These are phyloP conservation scores for Wickerhamomyces xylosicus DNA, from an alignment of 805 yeast genomes.

Conservation along the genomic window DNA sequence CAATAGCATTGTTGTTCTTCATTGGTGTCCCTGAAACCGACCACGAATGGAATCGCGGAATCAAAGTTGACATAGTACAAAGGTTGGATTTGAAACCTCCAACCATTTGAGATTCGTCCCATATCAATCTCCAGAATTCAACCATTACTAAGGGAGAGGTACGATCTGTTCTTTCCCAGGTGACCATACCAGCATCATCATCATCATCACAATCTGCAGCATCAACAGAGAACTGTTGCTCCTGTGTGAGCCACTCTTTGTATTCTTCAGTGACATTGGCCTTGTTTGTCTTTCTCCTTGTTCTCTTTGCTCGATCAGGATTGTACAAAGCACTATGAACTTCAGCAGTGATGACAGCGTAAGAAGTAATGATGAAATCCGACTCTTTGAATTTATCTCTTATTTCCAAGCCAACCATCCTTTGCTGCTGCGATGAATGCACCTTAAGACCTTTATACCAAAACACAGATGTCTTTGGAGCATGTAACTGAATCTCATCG, in stretches of 20 bases:
- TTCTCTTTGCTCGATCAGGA: conserved; percentile 29
- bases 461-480: conserved; percentile 51
- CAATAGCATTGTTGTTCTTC: conserved; percentile 35
- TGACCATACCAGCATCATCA: conserved; percentile 1
- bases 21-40: conserved; percentile 96
- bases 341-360: conserved; percentile 60
- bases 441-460: conserved; percentile 50
- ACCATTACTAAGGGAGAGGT: conserved; percentile 75
- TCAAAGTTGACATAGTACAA: conserved; percentile 66
- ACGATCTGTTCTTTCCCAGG: conserved; percentile 31
- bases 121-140: conserved; percentile 81
- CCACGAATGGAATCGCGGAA: conserved; percentile 89
- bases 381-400: conserved; percentile 46
- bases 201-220: conserved; percentile 8
- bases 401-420: conserved; percentile 22
- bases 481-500: conserved; percentile 51
- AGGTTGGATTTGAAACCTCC: conserved; percentile 63
- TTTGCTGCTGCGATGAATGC: conserved; percentile 21
- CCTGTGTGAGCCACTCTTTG: not conserved
- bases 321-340: conserved; percentile 70
- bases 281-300: conserved; percentile 6
- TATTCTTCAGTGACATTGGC: not conserved
- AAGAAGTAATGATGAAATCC: conserved; percentile 79
- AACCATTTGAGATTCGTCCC: conserved; percentile 95
- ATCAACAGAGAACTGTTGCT: not conserved